A percentile compares a stretch with the other conserved stretches of the same genome.
Conservation (phyloP, 768 basidiomycete genomes). For the Harrya chromipes region DNA sequence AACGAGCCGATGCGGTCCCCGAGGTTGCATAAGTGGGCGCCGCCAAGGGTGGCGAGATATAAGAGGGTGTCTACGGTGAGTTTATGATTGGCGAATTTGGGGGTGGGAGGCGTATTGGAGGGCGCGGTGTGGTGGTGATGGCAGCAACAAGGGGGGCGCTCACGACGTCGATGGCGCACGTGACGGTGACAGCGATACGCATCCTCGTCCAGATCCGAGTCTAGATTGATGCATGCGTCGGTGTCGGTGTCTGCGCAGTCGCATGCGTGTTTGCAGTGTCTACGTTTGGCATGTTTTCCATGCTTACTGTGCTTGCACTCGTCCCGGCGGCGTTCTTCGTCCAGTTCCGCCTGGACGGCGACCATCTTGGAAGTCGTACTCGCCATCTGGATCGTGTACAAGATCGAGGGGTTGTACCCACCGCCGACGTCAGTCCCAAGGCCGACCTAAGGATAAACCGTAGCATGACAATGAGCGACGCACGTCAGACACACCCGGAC, state of each 20-base stretch:
- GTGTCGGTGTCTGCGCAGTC: too few species aligned
- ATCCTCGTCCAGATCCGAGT: background rate
- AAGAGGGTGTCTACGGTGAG: slow-evolving; percentile 70
- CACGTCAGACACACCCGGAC: background rate
- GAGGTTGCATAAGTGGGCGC: slow-evolving; percentile 76
- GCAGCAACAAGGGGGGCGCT: background rate
- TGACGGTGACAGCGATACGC: background rate
- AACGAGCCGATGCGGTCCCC: slow-evolving; percentile 70
- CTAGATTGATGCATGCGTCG: background rate
- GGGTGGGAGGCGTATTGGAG: background rate
- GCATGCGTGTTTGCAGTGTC: background rate
- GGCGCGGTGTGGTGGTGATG: background rate
- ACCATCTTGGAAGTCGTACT: slow-evolving; percentile 70
- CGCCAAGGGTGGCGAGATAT: slow-evolving; percentile 88
- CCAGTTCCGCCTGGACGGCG: slow-evolving; percentile 40
- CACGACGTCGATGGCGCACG: background rate
- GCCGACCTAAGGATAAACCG: slow-evolving; percentile 56
- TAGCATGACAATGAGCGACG: background rate
- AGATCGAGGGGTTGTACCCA: slow-evolving; percentile 76
- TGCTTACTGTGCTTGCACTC: background rate
- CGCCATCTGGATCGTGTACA: slow-evolving; percentile 39
- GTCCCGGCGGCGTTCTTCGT: slow-evolving; percentile 6
- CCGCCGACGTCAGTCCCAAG: slow-evolving; percentile 90
- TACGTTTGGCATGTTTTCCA: background rate
- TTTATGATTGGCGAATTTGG: slow-evolving; percentile 48